Base-by-base conservation (phyloP, 148 eudicot genomes). In the Drosera capensis region DNA sequence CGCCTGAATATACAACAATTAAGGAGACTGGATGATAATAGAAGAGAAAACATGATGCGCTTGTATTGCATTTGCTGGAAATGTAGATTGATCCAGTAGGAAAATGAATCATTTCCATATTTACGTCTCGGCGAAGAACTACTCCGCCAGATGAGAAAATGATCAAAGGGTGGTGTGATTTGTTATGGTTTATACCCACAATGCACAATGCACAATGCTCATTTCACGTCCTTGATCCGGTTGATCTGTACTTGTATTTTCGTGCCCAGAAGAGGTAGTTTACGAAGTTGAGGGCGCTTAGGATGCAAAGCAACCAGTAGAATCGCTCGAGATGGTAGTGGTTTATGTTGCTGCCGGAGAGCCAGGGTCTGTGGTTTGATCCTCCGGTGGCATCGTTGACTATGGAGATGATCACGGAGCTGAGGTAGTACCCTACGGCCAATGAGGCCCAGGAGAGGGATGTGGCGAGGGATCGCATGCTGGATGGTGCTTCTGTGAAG, bases 391-490 rank as follows among this genome's bases (percentile, higher is more conserved):
- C 76, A 3, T 49, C 43, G 26, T 83, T 79, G 0, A 76, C 84
- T 16, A 83, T 19, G 0, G 76, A 58, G 15, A 79, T 76, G 1
- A 79, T 68, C 12, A 70, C 75, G 0, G 83, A 63, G 62, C 94
- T 83, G 5, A 83, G 70, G 36, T 75, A 82, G 42, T 75, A 83
- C 1, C 87, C 87, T 9, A 79, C 15, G 0, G 94, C 94, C 45
- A 79, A 54, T 1, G 94, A 83, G 0, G 80, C 94, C 64, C 64
- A 79, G 0, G 83, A 74, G 17, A 83, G 71, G 1, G 87, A 73
- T 0, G 87, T 83, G 6, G 94, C 94, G 13, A 79, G 43, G 0
- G 87, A 83, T 34, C 83, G 53, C 87, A 79, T 83, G 15, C 75
- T 64, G 5, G 43, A 35, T 0, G 94, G 94, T 8, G 94, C 94